A percentile compares a stretch with the other conserved stretches of the same genome.
phyloP scores from a whole-genome alignment of 1,139 yeast species.

The Diutina catenulata region DNA sequence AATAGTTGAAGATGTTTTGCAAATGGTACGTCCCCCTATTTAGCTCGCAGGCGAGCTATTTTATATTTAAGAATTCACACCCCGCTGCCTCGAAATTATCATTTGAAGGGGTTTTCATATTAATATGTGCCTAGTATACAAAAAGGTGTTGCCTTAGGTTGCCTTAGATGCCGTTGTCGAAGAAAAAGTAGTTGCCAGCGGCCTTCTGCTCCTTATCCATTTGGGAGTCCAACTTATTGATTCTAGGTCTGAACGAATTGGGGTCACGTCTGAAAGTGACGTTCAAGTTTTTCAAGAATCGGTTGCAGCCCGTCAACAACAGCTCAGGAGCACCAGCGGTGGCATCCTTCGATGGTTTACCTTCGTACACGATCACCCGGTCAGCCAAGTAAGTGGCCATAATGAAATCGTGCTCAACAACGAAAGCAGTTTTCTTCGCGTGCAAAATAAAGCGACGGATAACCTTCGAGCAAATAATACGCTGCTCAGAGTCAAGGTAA shows the following conservation, averaged over 20 bases:
- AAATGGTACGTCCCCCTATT: slow-evolving; percentile 28
- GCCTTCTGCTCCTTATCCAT: slow-evolving; percentile 96
- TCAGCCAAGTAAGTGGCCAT: slow-evolving; percentile 99
- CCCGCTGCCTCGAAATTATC: no score
- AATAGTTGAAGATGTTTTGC: slow-evolving; percentile 28
- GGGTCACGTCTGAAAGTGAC: slow-evolving; percentile 99
- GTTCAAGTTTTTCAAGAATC: slow-evolving; percentile 89
- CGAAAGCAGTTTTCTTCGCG: slow-evolving; percentile 92
- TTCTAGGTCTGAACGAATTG: slow-evolving; percentile 94
- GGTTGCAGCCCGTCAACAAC: slow-evolving; percentile 90
- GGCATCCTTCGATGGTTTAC: slow-evolving; percentile 78
- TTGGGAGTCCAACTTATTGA: slow-evolving; percentile 93
- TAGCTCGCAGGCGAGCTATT: no score
- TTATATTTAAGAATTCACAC: no score
- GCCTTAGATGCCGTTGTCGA: slow-evolving; percentile 51
- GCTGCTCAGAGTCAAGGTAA: slow-evolving; percentile 96
- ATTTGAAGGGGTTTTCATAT: no score
- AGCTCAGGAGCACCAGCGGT: slow-evolving; percentile 83
- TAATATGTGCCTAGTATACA: neutral
- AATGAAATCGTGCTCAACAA: slow-evolving; percentile 99
- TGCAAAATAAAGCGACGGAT: slow-evolving; percentile 94
- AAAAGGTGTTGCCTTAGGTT: no score
- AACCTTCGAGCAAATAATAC: slow-evolving; percentile 97
- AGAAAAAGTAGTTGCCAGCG: slow-evolving; percentile 88
- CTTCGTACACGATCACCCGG: slow-evolving; percentile 96